Percentiles rank a stretch among this genome's conserved stretches.
Conservation (phyloP, 2,329 filamentous ascomycete genomes). For the Epichloe uncinata region DNA sequence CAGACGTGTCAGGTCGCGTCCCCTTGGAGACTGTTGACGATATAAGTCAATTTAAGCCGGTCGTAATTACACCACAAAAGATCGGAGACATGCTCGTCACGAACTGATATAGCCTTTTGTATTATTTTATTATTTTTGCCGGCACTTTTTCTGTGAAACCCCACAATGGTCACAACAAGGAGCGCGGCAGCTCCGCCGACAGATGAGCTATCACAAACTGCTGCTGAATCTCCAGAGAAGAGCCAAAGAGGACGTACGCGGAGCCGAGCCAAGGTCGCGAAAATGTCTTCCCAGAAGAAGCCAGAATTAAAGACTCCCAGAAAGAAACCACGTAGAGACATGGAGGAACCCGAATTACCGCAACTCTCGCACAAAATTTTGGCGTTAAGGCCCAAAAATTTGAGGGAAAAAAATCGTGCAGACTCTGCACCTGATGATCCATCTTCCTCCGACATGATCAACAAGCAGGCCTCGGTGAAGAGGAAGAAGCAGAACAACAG, state of each 20-base stretch:
- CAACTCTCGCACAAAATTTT: too few species aligned
- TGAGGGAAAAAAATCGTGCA: background rate
- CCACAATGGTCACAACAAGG: conserved; percentile 3
- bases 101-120: too few species aligned
- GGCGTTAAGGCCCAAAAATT: background rate
- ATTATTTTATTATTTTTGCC: background rate
- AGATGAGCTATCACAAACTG: background rate
- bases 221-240: background rate
- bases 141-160: background rate
- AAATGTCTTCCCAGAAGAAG: background rate
- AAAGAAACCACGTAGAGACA: background rate
- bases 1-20: too few species aligned
- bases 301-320: too few species aligned
- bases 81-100: too few species aligned
- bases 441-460: background rate
- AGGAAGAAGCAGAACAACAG: background rate
- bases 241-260: background rate
- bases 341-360: background rate
- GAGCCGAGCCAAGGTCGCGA: background rate
- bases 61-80: too few species aligned
- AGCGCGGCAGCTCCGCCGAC: background rate
- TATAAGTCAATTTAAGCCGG: too few species aligned
- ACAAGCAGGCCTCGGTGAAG: background rate
- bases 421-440: background rate
- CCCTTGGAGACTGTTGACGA: too few species aligned